Evolutionary conservation across 805 yeast species (phyloP).

Genomic region (Sugiyamaella marilandica): DNA sequence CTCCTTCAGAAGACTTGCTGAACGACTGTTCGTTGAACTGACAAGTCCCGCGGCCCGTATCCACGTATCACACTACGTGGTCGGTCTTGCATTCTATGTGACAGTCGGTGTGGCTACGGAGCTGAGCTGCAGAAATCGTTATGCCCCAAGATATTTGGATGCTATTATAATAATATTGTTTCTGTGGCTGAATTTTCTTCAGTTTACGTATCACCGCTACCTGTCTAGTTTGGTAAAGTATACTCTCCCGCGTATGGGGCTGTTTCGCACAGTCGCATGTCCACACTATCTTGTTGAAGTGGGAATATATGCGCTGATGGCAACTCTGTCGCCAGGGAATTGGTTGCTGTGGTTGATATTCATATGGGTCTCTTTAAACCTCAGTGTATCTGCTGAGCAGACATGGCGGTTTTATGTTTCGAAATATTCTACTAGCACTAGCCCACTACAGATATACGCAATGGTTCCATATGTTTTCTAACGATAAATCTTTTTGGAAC

Average conservation of each 20-base stretch:
- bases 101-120: slow-evolving; percentile 15
- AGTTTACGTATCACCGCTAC: slow-evolving; percentile 44
- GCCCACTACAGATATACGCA: slow-evolving; percentile 11
- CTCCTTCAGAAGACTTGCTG: slow-evolving; percentile 45
- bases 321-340: slow-evolving; percentile 15
- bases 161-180: slow-evolving; percentile 3
- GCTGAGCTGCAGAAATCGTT: background rate
- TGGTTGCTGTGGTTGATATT: slow-evolving; percentile 19
- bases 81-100: slow-evolving; percentile 50
- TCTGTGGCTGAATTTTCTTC: slow-evolving; percentile 43
- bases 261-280: slow-evolving; percentile 43
- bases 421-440: slow-evolving; percentile 18
- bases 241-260: slow-evolving; percentile 42
- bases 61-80: slow-evolving; percentile 54
- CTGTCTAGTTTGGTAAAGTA: slow-evolving; percentile 51
- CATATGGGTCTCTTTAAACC: slow-evolving; percentile 38
- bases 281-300: slow-evolving; percentile 65
- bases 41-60: slow-evolving; percentile 41
- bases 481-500: too few species aligned
- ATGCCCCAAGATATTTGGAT: background rate
- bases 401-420: slow-evolving; percentile 41
- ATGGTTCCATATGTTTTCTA: slow-evolving; percentile 15
- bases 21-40: slow-evolving; percentile 43
- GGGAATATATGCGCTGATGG: slow-evolving; percentile 39
- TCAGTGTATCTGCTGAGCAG: slow-evolving; percentile 48